Percentiles rank a stretch among this genome's conserved stretches.
Evolutionary conservation across 2,329 filamentous ascomycete genomes (phyloP).

Genomic region (Penicillium psychrosexuale): DNA sequence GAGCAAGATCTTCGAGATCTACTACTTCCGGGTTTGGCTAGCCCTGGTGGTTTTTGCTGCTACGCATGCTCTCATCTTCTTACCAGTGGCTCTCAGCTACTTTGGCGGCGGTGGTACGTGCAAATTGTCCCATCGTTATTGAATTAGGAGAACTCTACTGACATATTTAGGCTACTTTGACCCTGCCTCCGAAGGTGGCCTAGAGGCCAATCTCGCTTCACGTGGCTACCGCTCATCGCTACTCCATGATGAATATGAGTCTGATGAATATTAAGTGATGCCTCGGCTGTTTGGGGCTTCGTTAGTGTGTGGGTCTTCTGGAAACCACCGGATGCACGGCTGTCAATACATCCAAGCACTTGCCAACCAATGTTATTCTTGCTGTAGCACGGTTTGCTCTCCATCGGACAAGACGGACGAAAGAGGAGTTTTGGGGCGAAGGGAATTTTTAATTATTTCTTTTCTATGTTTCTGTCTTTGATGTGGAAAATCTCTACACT

Average conservation of each 20-base stretch:
- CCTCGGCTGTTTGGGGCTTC: slow-evolving; percentile 2
- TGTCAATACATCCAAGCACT: not conserved
- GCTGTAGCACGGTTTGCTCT: not conserved
- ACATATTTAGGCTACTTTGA: slow-evolving; percentile 69
- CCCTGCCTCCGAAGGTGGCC: slow-evolving; percentile 77
- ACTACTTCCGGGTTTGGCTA: slow-evolving; percentile 97
- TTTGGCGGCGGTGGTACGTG: slow-evolving; percentile 71
- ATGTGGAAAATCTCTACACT: not conserved
- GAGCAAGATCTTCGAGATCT: slow-evolving; percentile 99
- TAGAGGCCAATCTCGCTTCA: slow-evolving; percentile 83
- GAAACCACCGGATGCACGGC: not conserved
- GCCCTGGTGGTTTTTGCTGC: slow-evolving; percentile 87
- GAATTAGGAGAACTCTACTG: slow-evolving; percentile 11
- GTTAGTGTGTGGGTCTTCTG: slow-evolving; percentile 6
- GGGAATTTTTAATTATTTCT: no score
- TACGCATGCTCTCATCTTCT: slow-evolving; percentile 81
- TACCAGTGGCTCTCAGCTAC: slow-evolving; percentile 84
- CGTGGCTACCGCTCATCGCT: slow-evolving; percentile 74
- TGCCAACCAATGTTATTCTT: not conserved
- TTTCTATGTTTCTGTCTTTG: not conserved
- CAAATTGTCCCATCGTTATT: not conserved
- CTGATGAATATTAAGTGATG: slow-evolving; percentile 56
- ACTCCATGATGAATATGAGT: slow-evolving; percentile 72
- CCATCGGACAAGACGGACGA: not conserved
- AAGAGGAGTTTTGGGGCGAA: not conserved